These are phyloP conservation scores for Toxoplasma gondii DNA, from an alignment of 169 alveolate species.

Conservation along the genomic window DNA sequence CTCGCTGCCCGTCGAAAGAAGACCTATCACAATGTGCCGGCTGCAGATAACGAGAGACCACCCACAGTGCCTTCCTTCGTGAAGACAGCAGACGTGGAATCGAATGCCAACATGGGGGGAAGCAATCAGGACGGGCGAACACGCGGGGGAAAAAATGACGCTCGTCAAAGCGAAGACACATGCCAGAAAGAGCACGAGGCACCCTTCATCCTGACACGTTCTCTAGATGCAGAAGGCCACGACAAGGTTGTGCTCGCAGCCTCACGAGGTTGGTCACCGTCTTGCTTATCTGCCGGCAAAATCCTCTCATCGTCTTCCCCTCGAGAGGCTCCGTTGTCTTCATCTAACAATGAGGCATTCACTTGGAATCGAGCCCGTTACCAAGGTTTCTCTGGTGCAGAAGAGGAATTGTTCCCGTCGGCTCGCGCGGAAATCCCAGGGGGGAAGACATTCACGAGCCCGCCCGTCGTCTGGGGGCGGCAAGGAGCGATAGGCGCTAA, in stretches of 20 bases:
- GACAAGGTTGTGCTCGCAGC: neutral
- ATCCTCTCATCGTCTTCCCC: neutral
- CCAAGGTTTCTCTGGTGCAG: neutral
- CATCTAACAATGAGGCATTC: neutral
- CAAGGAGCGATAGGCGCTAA: constrained; percentile 57
- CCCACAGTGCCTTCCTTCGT: neutral
- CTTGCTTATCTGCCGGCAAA: neutral
- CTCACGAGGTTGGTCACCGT: neutral
- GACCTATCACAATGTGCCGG: neutral
- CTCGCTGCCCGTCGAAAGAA: neutral
- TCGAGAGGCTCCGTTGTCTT: neutral
- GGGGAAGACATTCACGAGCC: neutral
- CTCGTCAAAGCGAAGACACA: neutral
- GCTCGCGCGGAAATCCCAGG: neutral
- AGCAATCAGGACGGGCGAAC: neutral
- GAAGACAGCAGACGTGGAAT: neutral
- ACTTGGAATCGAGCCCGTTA: neutral
- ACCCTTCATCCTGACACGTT: constrained; percentile 13
- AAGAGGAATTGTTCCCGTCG: neutral
- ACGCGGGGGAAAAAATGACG: neutral
- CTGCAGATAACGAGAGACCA: neutral
- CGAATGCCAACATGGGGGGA: neutral
- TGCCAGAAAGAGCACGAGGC: neutral
- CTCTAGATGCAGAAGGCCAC: constrained; percentile 14
- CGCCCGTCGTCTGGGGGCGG: constrained; percentile 52